Base-by-base conservation (phyloP, 1,284 basidiomycete genomes). In the Acaromyces ingoldii region DNA sequence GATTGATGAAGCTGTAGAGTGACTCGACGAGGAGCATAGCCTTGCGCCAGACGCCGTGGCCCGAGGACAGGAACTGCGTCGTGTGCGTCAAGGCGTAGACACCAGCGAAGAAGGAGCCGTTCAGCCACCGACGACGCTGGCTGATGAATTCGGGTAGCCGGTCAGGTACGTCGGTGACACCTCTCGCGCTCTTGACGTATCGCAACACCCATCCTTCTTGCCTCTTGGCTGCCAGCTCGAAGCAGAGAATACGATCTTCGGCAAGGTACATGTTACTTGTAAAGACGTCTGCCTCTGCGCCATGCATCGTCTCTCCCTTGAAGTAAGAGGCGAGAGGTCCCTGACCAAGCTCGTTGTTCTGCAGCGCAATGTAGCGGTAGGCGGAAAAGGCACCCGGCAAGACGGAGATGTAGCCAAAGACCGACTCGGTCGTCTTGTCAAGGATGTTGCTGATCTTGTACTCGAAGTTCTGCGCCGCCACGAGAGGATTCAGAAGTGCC, bases 281-380 rank as follows among this genome's bases (percentile, higher is more conserved):
- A 76, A 96, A 97, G 36, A 96, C 91, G 70, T 95, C 89, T 0
- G 91, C 91, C 67, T 95, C 89, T 21, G 85, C 83, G 6, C 90
- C 90, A 62, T 91, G 85, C 42, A 96, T 77, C 29, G 89, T 84
- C 75, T 99, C 95, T 25, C 95, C 93, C 74, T 95, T 91, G 80
- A 98, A 98, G 77, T 98, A 99, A 0, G 88, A 90, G 0, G 89
- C 87, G 0, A 99, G 79, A 0, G 95, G 95, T 0, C 93, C 95
- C 19, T 82, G 79, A 0, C 91, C 92, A 33, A 83, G 80, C 53
- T 85, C 83, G 75, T 93, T 84, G 68, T 99, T 97, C 76, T 91
- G 86, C 43, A 95, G 75, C 0, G 91, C 91, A 59, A 90, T 89
- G 71, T 89, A 92, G 44, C 87, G 79, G 50, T 81, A 76, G 3